A percentile compares a stretch with the other conserved stretches of the same genome.
Conservation (phyloP, 768 basidiomycete genomes). For the Clitopilus hobsonii region DNA sequence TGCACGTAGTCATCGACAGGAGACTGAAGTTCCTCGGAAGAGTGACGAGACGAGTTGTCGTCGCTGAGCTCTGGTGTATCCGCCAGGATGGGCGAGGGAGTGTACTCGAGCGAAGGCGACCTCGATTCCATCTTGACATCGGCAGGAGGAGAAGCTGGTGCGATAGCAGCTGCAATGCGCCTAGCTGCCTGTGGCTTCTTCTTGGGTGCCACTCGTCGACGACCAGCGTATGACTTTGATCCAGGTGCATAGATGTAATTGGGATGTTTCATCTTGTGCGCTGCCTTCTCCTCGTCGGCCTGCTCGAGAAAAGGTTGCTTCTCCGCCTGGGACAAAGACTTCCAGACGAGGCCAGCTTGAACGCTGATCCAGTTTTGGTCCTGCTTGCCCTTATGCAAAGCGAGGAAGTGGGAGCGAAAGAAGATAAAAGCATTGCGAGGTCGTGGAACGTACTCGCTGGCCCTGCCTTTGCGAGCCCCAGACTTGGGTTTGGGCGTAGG, state of each 20-base stretch:
- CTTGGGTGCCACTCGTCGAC: constrained; percentile 2
- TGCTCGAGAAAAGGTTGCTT: constrained; percentile 14
- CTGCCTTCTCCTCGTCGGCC: constrained; percentile 21
- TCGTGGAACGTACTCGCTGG: constrained; percentile 23
- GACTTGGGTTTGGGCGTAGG: constrained; percentile 8
- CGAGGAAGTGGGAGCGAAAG: constrained; percentile 27
- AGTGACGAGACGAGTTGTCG: not conserved
- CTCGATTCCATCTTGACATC: not conserved
- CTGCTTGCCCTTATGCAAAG: constrained; percentile 8
- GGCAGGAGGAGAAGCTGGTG: not conserved
- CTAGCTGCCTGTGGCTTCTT: constrained; percentile 2
- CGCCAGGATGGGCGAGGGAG: not conserved
- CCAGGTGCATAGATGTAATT: constrained; percentile 23
- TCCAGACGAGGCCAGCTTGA: constrained; percentile 26
- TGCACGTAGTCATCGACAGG: not conserved
- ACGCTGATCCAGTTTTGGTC: constrained; percentile 31
- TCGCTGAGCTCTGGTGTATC: not conserved
- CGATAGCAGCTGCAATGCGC: constrained; percentile 1
- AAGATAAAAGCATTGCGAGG: constrained; percentile 36
- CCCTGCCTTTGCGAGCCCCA: constrained; percentile 5
- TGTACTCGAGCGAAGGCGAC: not conserved
- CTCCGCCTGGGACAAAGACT: constrained; percentile 14
- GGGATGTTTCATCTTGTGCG: constrained; percentile 21
- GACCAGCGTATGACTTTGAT: constrained; percentile 8
- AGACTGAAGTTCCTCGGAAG: not conserved